A percentile compares a stretch with the other conserved stretches of the same genome.
Evolutionary conservation across 371 early-diverging fungal species (phyloP).

Genomic region (Mortierella sp.): DNA sequence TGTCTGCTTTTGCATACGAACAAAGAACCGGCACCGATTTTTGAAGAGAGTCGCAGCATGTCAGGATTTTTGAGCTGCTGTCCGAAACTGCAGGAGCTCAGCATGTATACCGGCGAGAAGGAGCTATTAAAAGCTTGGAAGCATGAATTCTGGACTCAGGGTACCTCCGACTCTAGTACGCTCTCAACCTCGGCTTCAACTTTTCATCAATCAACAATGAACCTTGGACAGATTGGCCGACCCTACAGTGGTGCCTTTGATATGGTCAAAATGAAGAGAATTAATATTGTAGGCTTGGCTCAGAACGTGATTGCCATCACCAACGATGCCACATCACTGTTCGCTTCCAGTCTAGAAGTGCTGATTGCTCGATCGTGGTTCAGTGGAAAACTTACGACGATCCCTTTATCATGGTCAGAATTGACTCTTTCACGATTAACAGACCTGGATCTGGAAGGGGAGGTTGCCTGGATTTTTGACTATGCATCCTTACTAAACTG

Average conservation of each 20-base stretch:
- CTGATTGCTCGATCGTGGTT: slow-evolving; percentile 47
- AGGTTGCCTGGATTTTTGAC: slow-evolving; percentile 54
- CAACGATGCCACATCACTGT: slow-evolving; percentile 44
- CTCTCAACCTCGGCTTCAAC: background rate
- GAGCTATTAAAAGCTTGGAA: slow-evolving; percentile 36
- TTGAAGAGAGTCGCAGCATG: slow-evolving; percentile 17
- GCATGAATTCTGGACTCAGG: background rate
- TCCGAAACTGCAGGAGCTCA: slow-evolving; percentile 27
- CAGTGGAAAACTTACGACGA: slow-evolving; percentile 25
- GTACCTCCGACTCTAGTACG: background rate
- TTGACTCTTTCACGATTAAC: slow-evolving; percentile 20
- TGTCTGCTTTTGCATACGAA: slow-evolving; percentile 20
- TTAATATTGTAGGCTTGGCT: slow-evolving; percentile 33
- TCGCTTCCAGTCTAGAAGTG: slow-evolving; percentile 30
- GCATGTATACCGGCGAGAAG: slow-evolving; percentile 25
- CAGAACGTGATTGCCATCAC: slow-evolving; percentile 24
- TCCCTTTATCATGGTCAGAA: slow-evolving; percentile 37
- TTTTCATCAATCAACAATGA: background rate
- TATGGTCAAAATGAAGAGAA: slow-evolving; percentile 21
- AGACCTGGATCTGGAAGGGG: slow-evolving; percentile 43
- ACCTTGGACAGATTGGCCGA: background rate
- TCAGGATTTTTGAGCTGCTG: slow-evolving; percentile 26
- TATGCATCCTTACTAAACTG: slow-evolving; percentile 33
- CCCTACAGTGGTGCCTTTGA: background rate
- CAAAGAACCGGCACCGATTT: slow-evolving; percentile 31